Percentiles rank a stretch among this genome's conserved stretches.
Evolutionary conservation across 1,284 basidiomycete species (phyloP).

Genomic region (Boletus mariae): DNA sequence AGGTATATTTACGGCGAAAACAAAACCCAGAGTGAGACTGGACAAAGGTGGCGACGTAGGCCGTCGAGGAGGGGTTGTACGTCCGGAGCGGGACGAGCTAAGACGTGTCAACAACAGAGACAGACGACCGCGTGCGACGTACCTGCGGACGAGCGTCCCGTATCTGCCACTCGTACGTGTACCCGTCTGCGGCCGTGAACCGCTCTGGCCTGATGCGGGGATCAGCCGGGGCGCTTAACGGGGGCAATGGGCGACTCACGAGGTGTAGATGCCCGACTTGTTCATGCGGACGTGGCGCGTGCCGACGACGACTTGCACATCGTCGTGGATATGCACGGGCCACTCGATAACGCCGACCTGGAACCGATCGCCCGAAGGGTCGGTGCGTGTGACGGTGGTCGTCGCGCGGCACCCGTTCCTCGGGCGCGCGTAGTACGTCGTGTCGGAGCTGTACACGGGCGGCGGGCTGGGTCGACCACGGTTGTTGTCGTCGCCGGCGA

Average conservation of each 20-base stretch:
- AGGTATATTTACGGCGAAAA: conserved; percentile 17
- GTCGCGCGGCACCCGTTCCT: conserved; percentile 16
- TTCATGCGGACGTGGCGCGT: conserved; percentile 25
- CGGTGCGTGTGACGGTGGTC: conserved; percentile 27
- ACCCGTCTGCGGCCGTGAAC: conserved; percentile 22
- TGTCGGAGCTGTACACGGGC: conserved; percentile 23
- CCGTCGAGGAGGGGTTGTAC: not conserved
- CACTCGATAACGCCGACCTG: conserved; percentile 34
- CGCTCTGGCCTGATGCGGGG: conserved; percentile 22
- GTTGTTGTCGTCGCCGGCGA: conserved; percentile 1
- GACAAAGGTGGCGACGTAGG: conserved; percentile 30
- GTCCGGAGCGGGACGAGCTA: conserved; percentile 26
- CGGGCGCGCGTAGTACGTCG: conserved; percentile 5
- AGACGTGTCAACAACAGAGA: not conserved
- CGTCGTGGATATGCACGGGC: conserved; percentile 11
- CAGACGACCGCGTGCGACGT: not conserved
- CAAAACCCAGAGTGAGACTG: conserved; percentile 19
- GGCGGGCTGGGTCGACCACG: too few species aligned
- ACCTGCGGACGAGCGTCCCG: conserved; percentile 26
- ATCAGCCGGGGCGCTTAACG: too few species aligned
- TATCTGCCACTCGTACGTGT: conserved; percentile 32
- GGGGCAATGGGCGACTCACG: conserved; percentile 12
- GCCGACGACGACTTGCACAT: conserved; percentile 23
- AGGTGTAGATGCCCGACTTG: conserved; percentile 24
- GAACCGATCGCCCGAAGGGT: conserved; percentile 17